Evolutionary conservation across 306 rosid species (phyloP).

Genomic region (Glycine latifolia): DNA sequence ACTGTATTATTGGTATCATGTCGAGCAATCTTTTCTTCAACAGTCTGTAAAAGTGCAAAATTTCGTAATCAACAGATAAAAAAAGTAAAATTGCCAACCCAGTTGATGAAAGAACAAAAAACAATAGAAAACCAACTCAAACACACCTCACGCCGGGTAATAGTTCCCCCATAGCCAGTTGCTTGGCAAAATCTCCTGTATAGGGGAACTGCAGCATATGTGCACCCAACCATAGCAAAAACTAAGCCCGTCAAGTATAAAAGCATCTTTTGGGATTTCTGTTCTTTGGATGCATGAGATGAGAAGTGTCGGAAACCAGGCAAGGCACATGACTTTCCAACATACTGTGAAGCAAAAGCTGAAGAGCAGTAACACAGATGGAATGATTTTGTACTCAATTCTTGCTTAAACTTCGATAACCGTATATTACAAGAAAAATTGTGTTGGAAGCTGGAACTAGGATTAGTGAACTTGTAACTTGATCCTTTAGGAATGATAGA

Average conservation of each 20-base stretch:
- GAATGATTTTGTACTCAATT: conserved; percentile 52
- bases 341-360: conserved; percentile 54
- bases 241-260: conserved; percentile 74
- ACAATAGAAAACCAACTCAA: conserved; percentile 9
- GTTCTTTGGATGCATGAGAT: conserved; percentile 60
- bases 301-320: conserved; percentile 58
- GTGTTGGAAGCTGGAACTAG: conserved; percentile 46
- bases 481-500: conserved; percentile 48
- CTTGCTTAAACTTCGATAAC: conserved; percentile 48
- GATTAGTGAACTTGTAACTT: conserved; percentile 44
- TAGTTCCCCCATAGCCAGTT: conserved; percentile 96
- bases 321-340: conserved; percentile 52
- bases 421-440: conserved; percentile 42
- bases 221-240: conserved; percentile 85
- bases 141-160: conserved; percentile 85
- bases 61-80: conserved; percentile 29
- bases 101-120: conserved; percentile 30
- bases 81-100: conserved; percentile 14
- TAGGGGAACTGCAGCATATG: conserved; percentile 92
- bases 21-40: conserved; percentile 95
- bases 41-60: conserved; percentile 61
- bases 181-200: conserved; percentile 96
- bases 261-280: conserved; percentile 79
- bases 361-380: conserved; percentile 48
- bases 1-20: conserved; percentile 76